phyloP scores from a whole-genome alignment of 2,329 filamentous ascomycete genomes.

The Fusarium sp. region DNA sequence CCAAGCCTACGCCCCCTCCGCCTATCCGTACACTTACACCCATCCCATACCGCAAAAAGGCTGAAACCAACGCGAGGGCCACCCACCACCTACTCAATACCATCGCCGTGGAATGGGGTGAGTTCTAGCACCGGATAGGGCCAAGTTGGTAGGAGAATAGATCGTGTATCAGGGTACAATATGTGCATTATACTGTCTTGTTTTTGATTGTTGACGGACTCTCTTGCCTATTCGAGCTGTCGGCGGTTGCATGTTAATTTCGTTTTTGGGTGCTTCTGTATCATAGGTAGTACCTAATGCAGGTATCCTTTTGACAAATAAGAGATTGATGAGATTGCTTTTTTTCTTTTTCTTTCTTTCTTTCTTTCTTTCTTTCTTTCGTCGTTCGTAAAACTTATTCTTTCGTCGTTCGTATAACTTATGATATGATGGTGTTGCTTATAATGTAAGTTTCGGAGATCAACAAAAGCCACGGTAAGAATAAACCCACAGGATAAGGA shows the following conservation, averaged over 20 bases:
- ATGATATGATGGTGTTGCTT: not conserved
- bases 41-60: slow-evolving; percentile 8
- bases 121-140: slow-evolving; percentile 39
- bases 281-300: slow-evolving; percentile 7
- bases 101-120: slow-evolving; percentile 43
- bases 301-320: not conserved
- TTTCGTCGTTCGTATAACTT: too few relatives aligned
- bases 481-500: not conserved
- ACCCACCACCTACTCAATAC: slow-evolving; percentile 28
- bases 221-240: slow-evolving; percentile 21
- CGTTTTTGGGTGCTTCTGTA: slow-evolving; percentile 3
- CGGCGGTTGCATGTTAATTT: slow-evolving; percentile 21
- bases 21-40: too few relatives aligned
- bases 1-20: slow-evolving; percentile 18
- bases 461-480: slow-evolving; percentile 15
- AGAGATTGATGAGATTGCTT: not conserved
- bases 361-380: too few relatives aligned
- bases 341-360: not conserved
- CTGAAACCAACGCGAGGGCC: slow-evolving; percentile 35
- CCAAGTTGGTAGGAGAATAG: slow-evolving; percentile 7
- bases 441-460: slow-evolving; percentile 15
- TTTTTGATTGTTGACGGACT: slow-evolving; percentile 12
- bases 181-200: slow-evolving; percentile 8
- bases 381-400: too few relatives aligned
- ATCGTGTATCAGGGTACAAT: not conserved